These are phyloP conservation scores for Cryptosporidium muris DNA, from an alignment of 169 alveolate species.

Conservation along the genomic window DNA sequence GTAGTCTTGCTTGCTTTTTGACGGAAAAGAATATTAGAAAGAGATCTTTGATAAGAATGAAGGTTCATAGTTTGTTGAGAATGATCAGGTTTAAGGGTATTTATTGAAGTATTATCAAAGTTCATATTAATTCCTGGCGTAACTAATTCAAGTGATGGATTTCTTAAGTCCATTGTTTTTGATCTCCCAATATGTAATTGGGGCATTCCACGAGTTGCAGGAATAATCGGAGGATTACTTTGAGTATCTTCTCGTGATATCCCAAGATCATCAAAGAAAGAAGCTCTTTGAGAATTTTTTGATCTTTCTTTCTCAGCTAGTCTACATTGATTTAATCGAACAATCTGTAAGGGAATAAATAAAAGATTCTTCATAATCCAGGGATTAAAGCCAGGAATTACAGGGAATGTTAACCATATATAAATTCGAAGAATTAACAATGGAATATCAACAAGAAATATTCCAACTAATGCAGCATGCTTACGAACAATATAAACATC, in stretches of 20 bases:
- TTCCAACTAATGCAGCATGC: slow-evolving; percentile 78
- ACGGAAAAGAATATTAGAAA: too few relatives aligned
- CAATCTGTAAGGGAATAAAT: slow-evolving; percentile 73
- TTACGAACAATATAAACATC: slow-evolving; percentile 74
- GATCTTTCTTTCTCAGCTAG: slow-evolving; percentile 76
- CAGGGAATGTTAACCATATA: slow-evolving; percentile 76
- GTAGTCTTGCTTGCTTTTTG: too few relatives aligned
- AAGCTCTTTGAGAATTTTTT: slow-evolving; percentile 71
- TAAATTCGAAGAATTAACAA: slow-evolving; percentile 67
- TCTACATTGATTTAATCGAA: slow-evolving; percentile 76
- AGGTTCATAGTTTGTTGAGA: too few relatives aligned
- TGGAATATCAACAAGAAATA: slow-evolving; percentile 76
- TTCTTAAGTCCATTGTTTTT: too few relatives aligned
- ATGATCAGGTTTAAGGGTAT: too few relatives aligned
- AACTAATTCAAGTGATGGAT: too few relatives aligned
- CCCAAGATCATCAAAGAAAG: slow-evolving; percentile 15
- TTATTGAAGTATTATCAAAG: too few relatives aligned
- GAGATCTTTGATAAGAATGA: too few relatives aligned
- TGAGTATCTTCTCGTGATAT: not conserved
- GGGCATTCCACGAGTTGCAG: too few relatives aligned
- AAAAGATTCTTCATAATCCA: slow-evolving; percentile 73
- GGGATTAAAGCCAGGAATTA: slow-evolving; percentile 76
- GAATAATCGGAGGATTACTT: not conserved
- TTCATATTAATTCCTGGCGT: too few relatives aligned
- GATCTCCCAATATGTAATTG: too few relatives aligned